These are phyloP conservation scores for Penicillium sp. DNA, from an alignment of 2,329 filamentous ascomycete genomes.

Conservation along the genomic window DNA sequence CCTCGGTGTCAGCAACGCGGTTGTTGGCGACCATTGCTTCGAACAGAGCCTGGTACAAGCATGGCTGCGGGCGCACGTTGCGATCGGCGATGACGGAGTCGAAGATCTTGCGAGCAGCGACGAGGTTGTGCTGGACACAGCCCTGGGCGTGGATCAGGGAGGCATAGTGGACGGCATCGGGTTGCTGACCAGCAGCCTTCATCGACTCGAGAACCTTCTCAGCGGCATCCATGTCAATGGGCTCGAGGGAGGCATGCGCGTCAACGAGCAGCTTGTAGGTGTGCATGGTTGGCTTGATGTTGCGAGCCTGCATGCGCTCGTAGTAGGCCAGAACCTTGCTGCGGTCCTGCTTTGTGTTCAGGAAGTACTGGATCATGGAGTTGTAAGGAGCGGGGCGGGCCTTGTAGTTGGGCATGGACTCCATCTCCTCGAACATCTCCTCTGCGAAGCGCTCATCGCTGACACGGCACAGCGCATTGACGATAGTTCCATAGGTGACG, in stretches of 20 bases:
- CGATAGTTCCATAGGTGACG: conserved; percentile 96
- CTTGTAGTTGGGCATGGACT: conserved; percentile 98
- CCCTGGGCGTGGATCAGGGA: conserved; percentile 94
- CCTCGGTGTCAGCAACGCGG: conserved; percentile 72
- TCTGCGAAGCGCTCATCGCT: conserved; percentile 98
- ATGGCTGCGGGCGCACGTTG: conserved; percentile 72
- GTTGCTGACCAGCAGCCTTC: conserved; percentile 68
- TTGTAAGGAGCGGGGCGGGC: conserved; percentile 96
- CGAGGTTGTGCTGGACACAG: conserved; percentile 89
- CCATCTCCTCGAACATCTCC: conserved; percentile 98
- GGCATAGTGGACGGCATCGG: conserved; percentile 93
- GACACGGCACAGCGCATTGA: conserved; percentile 95
- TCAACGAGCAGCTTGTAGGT: conserved; percentile 98
- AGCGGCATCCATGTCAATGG: conserved; percentile 82
- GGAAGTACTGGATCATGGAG: conserved; percentile 99
- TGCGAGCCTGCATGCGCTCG: conserved; percentile 84
- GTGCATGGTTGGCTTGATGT: conserved; percentile 88
- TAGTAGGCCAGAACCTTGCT: conserved; percentile 92
- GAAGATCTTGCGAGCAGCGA: conserved; percentile 77
- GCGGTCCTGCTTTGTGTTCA: conserved; percentile 95
- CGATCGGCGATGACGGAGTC: conserved; percentile 72
- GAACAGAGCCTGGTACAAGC: conserved; percentile 93
- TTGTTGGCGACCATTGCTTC: conserved; percentile 97
- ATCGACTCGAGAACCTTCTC: conserved; percentile 81
- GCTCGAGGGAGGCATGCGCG: conserved; percentile 89